phyloP scores from a whole-genome alignment of 805 yeast genomes.

The Sporopachydermia quercuum region DNA sequence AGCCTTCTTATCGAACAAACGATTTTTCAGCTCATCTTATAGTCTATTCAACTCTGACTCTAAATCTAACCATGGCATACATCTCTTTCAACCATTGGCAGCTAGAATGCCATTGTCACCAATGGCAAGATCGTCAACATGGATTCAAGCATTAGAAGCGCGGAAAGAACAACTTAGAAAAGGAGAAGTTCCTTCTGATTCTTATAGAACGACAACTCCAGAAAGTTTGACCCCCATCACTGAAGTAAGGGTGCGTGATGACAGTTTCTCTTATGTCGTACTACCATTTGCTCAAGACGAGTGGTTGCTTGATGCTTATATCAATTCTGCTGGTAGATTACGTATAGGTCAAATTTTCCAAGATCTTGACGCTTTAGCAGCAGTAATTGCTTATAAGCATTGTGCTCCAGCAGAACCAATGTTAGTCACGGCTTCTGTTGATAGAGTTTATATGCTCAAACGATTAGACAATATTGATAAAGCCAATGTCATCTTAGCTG shows the following conservation, averaged over 20 bases:
- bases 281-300: conserved; percentile 77
- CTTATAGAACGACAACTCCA: conserved; percentile 19
- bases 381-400: conserved; percentile 83
- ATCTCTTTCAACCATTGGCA: background rate
- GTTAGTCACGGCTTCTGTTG: conserved; percentile 91
- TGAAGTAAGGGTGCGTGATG: conserved; percentile 56
- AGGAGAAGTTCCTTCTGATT: conserved; percentile 51
- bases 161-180: conserved; percentile 53
- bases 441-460: conserved; percentile 75
- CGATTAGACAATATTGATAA: conserved; percentile 65
- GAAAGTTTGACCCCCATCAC: conserved; percentile 34
- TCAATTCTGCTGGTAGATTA: conserved; percentile 77
- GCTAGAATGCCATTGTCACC: background rate
- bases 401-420: conserved; percentile 94
- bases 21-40: no score
- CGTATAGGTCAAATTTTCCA: conserved; percentile 89
- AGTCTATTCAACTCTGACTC: no score
- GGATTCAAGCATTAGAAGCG: conserved; percentile 76
- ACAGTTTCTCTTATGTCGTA: conserved; percentile 50
- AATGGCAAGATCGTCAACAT: conserved; percentile 39
- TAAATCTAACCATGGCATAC: background rate
- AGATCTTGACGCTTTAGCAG: conserved; percentile 88
- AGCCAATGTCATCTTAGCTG: conserved; percentile 71
- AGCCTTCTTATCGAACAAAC: no score
- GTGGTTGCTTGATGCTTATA: conserved; percentile 74